Percentiles rank a stretch among this genome's conserved stretches.
Conservation (phyloP, 805 yeast species). For the Schizosaccharomyces osmophilus region DNA sequence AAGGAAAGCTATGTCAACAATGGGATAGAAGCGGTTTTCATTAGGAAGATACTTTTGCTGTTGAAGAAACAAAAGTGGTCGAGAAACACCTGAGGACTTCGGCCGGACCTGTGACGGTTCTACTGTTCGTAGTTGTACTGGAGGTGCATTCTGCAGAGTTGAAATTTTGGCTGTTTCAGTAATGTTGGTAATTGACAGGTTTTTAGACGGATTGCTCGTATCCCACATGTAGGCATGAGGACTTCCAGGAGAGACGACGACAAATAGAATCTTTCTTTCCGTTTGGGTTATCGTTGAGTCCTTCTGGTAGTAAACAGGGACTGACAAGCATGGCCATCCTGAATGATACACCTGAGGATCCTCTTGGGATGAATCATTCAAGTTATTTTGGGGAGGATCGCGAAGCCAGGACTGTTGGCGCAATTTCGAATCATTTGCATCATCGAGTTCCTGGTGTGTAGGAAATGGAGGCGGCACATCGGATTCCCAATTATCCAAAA, state of each 20-base stretch:
- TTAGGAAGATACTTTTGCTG: constrained; percentile 11
- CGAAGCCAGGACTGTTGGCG: too few species aligned
- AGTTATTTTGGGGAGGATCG: too few species aligned
- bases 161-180: neutral
- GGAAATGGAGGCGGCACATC: neutral
- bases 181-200: neutral
- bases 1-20: neutral
- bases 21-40: constrained; percentile 13
- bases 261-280: neutral
- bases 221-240: neutral
- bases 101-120: neutral
- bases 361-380: too few species aligned
- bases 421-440: neutral
- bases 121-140: neutral
- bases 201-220: neutral
- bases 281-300: neutral
- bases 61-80: constrained; percentile 3
- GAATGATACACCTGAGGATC: neutral
- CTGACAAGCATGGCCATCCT: neutral
- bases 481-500: neutral
- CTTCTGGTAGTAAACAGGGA: neutral
- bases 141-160: neutral
- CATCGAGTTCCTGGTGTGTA: neutral
- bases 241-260: neutral
- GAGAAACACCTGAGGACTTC: neutral